Evolutionary conservation across 1,284 basidiomycete species (phyloP).

Genomic region (Boletus smithii): DNA sequence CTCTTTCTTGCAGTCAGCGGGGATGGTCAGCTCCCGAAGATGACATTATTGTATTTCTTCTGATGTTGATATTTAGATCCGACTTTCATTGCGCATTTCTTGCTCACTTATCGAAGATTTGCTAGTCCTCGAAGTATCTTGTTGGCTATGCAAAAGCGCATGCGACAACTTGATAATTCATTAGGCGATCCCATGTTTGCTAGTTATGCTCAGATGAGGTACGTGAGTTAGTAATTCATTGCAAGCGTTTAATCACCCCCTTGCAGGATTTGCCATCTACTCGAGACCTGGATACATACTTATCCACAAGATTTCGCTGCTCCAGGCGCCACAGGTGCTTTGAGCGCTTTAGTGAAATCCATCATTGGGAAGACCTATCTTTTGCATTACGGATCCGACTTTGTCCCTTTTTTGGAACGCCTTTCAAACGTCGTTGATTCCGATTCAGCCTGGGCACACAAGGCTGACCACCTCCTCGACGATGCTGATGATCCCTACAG

Average conservation of each 20-base stretch:
- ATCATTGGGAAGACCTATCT: conserved; percentile 74
- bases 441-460: conserved; percentile 68
- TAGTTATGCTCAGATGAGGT: conserved; percentile 82
- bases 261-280: conserved; percentile 66
- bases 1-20: conserved; percentile 73
- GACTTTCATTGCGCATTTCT: conserved; percentile 70
- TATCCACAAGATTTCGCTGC: conserved; percentile 77
- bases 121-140: conserved; percentile 69
- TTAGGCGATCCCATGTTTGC: conserved; percentile 78
- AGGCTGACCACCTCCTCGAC: conserved; percentile 52
- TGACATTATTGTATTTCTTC: conserved; percentile 5
- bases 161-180: conserved; percentile 69
- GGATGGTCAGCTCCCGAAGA: conserved; percentile 52
- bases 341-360: conserved; percentile 70
- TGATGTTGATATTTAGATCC: conserved; percentile 48
- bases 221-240: conserved; percentile 10
- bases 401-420: conserved; percentile 71
- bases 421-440: conserved; percentile 58
- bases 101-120: conserved; percentile 77
- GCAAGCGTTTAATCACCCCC: conserved; percentile 6
- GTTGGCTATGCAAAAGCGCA: conserved; percentile 81
- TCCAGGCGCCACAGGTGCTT: conserved; percentile 63
- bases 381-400: conserved; percentile 75
- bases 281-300: conserved; percentile 69
- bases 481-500: conserved; percentile 61